These are phyloP conservation scores for Ophioceras dolichostomum DNA, from an alignment of 2,329 filamentous ascomycete genomes.

Conservation along the genomic window DNA sequence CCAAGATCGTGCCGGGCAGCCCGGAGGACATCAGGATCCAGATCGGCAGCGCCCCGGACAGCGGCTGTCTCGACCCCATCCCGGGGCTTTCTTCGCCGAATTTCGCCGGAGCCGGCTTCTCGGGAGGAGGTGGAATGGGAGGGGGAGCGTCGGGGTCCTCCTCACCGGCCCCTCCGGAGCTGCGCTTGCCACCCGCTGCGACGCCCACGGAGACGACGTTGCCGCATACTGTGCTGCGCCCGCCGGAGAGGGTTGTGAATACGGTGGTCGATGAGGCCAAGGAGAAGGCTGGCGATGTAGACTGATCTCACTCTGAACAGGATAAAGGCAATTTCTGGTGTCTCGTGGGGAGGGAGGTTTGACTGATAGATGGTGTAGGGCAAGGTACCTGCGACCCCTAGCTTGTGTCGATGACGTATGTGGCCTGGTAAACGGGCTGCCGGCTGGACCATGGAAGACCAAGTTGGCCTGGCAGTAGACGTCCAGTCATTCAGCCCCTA, in stretches of 20 bases:
- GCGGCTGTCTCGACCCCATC: conserved; percentile 29
- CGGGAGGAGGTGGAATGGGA: conserved; percentile 3
- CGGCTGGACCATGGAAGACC: no score
- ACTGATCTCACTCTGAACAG: no score
- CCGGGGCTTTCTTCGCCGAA: conserved; percentile 33
- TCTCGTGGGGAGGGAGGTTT: no score
- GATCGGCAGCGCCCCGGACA: conserved; percentile 21
- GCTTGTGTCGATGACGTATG: no score
- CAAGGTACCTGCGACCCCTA: no score
- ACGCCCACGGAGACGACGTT: conserved; percentile 3
- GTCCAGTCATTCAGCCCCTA: no score
- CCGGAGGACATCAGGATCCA: conserved; percentile 73
- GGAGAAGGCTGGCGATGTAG: conserved; percentile 40
- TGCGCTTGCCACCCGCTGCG: conserved; percentile 1
- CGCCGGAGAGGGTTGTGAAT: conserved; percentile 36
- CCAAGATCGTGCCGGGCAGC: conserved; percentile 59
- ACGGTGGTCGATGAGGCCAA: conserved; percentile 35
- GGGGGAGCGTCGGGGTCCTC: no score
- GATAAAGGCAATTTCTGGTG: no score
- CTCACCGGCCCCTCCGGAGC: neutral
- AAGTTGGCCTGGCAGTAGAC: no score
- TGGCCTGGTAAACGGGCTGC: no score
- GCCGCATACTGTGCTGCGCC: conserved; percentile 13
- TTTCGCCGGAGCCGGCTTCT: conserved; percentile 2
- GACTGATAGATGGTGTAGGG: no score